These are phyloP conservation scores for Ustilago loliicola DNA, from an alignment of 1,284 basidiomycete genomes.

Conservation along the genomic window DNA sequence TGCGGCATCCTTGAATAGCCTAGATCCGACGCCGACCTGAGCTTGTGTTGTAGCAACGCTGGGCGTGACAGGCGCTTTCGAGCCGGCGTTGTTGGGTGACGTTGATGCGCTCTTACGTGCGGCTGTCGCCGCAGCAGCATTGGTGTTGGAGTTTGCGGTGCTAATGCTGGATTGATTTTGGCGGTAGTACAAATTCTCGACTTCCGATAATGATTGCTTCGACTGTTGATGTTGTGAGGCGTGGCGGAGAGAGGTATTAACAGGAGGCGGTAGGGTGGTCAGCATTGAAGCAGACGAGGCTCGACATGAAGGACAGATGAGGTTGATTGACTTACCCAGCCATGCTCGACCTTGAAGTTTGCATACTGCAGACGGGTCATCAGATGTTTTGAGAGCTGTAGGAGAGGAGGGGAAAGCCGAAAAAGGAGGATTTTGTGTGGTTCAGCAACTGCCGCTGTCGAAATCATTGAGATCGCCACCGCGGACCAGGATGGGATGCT, in stretches of 20 bases:
- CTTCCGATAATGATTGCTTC: constrained; percentile 66
- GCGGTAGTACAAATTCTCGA: constrained; percentile 68
- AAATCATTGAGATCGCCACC: background rate
- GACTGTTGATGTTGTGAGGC: constrained; percentile 37
- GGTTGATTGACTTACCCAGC: constrained; percentile 54
- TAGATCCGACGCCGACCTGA: constrained; percentile 23
- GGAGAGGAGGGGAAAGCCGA: background rate
- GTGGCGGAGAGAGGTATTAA: background rate
- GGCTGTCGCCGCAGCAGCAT: constrained; percentile 1
- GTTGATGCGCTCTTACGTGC: constrained; percentile 33
- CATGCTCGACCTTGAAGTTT: constrained; percentile 68
- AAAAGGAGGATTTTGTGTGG: background rate
- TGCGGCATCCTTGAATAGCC: constrained; percentile 53
- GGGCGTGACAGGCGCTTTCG: constrained; percentile 34
- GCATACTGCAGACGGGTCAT: constrained; percentile 65
- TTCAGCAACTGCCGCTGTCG: background rate
- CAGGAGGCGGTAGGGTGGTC: background rate
- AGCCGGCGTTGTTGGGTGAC: constrained; percentile 29
- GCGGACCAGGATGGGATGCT: constrained; percentile 9
- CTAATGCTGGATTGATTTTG: constrained; percentile 38
- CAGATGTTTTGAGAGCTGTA: constrained; percentile 58
- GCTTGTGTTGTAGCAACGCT: constrained; percentile 18
- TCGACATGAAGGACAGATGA: background rate
- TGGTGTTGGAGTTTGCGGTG: constrained; percentile 1
- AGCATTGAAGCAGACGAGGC: constrained; percentile 5